Conservation (phyloP, 1,284 basidiomycete genomes). For the Tilletia setariae region DNA sequence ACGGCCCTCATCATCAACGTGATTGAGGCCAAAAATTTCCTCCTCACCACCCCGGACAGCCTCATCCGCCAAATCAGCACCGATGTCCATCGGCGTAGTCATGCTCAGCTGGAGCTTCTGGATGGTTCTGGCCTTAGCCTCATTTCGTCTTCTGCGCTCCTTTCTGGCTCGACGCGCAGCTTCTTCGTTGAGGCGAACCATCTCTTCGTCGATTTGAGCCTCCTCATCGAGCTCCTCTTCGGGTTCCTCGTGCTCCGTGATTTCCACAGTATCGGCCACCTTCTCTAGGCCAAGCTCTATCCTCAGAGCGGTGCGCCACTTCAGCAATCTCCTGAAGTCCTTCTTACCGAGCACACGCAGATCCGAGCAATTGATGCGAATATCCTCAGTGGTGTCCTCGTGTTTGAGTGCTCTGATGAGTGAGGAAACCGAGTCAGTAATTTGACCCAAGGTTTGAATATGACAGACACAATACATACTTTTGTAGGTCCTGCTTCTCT, state of each 20-base stretch:
- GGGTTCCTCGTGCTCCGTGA: conserved; percentile 66
- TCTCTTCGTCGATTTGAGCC: conserved; percentile 67
- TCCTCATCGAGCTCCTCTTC: conserved; percentile 62
- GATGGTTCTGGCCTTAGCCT: conserved; percentile 79
- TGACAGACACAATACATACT: conserved; percentile 48
- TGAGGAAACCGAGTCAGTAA: conserved; percentile 10
- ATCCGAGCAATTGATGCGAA: conserved; percentile 80
- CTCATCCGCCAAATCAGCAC: conserved; percentile 65
- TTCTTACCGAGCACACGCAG: conserved; percentile 95
- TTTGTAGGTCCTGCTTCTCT: conserved; percentile 64
- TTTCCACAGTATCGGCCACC: conserved; percentile 59
- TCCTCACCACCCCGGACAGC: conserved; percentile 39
- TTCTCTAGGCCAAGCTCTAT: conserved; percentile 62
- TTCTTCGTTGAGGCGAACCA: conserved; percentile 79
- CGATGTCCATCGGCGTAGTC: conserved; percentile 93
- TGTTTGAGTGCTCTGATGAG: conserved; percentile 60
- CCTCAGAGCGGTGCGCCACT: conserved; percentile 72
- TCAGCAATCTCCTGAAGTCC: conserved; percentile 89
- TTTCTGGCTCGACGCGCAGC: conserved; percentile 71
- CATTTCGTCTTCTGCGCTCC: conserved; percentile 81
- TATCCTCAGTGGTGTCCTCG: conserved; percentile 63
- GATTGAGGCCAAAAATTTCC: conserved; percentile 45
- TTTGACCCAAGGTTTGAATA: background rate
- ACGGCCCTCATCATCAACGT: conserved; percentile 27
- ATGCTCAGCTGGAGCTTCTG: conserved; percentile 96